A percentile compares a stretch with the other conserved stretches of the same genome.
Evolutionary conservation across 2,329 filamentous ascomycete genomes (phyloP).

Genomic region (Fusarium musae): DNA sequence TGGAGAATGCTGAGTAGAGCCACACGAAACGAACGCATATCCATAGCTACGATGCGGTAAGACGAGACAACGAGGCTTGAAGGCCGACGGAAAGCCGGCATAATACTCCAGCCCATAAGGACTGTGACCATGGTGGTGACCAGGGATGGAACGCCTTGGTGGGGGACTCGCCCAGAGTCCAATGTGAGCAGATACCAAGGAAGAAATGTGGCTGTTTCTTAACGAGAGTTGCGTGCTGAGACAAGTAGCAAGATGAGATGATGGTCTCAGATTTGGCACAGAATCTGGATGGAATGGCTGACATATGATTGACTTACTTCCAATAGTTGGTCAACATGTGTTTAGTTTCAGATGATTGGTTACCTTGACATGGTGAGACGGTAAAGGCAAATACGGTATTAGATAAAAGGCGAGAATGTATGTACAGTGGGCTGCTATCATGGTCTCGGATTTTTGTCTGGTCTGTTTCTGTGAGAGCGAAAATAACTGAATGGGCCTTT

Average conservation of each 20-base stretch:
- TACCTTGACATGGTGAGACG: neutral
- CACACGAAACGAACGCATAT: neutral
- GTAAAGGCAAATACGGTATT: neutral
- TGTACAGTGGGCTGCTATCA: neutral
- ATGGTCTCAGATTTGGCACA: neutral
- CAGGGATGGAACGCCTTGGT: constrained; percentile 21
- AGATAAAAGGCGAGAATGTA: neutral
- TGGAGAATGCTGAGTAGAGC: neutral
- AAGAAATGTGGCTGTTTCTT: neutral
- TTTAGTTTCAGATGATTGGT: constrained; percentile 18
- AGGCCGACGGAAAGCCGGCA: constrained; percentile 21
- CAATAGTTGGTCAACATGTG: constrained; percentile 2
- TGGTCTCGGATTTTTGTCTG: neutral
- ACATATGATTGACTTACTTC: constrained; percentile 5
- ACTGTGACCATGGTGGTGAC: constrained; percentile 10
- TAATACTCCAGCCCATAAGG: neutral
- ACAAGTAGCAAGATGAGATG: neutral
- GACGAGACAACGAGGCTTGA: constrained; percentile 13
- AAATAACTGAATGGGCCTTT: neutral
- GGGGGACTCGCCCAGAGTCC: neutral
- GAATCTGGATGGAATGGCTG: neutral
- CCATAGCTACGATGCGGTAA: neutral
- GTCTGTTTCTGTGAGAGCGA: constrained; percentile 6
- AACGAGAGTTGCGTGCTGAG: neutral
- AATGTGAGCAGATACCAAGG: constrained; percentile 13